Base-by-base conservation (phyloP, 2,329 filamentous ascomycete genomes). In the Penicillium sumatraense region DNA sequence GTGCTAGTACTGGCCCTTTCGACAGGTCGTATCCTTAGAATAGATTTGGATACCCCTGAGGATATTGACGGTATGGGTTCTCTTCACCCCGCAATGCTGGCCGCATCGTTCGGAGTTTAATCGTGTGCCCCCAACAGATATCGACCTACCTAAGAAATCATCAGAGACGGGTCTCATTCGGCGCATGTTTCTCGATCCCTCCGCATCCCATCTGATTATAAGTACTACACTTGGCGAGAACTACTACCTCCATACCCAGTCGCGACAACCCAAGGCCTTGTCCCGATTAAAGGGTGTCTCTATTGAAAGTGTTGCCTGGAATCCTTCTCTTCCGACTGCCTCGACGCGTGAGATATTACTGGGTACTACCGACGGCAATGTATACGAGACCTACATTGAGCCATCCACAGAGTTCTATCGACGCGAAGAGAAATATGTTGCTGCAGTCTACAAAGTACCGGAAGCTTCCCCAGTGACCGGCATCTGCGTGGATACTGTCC, bases 241-340 rank as follows among this genome's bases (percentile, higher is more conserved):
- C 77, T 99, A 93, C 80, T 99, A 99, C 75, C 89, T 99, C 9
- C 95, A 99, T 73, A 93, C 92, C 10, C 93, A 98, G 72, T 95
- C 93, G 29, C 89, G 91, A 64, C 89, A 93, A 62, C 92, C 93
- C 2, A 91, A 95, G 60, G 84, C 88, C 7, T 81, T 99, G 31
- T 87, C 89, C 13, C 85, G 91, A 53, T 77, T 99, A 50, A 93
- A 93, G 65, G 91, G 91, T 24, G 91, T 97, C 13, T 82, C 86
- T 8, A 91, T 99, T 56, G 93, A 97, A 73, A 89, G 89, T 59
- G 83, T 99, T 58, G 92, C 93, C 31, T 99, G 95, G 95, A 97
- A 96, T 68, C 92, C 95, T 1, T 92, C 91, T 2, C 81, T 93
- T 45, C 95, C 95, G 4, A 98, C 93, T 8, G 91, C 93, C 3